These are phyloP conservation scores for Lithospermum erythrorhizon DNA, from an alignment of 257 asterid genomes.

Conservation along the genomic window DNA sequence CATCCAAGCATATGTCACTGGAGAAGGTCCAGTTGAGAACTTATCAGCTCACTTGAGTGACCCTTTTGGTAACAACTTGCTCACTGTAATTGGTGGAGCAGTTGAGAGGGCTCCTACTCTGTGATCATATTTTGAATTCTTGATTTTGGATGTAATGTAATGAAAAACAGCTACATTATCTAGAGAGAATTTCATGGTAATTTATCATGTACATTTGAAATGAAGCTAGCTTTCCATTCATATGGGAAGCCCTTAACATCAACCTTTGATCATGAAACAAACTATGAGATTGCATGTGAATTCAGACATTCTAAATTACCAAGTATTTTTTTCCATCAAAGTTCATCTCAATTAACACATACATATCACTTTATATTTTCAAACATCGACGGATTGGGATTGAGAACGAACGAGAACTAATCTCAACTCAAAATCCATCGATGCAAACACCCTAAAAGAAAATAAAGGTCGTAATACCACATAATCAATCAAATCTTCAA, in stretches of 20 bases:
- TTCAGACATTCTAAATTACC: too few species aligned
- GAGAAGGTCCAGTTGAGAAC: slow-evolving; percentile 91
- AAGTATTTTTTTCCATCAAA: neutral
- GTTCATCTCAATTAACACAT: neutral
- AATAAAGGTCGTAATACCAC: too few species aligned
- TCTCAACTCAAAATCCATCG: too few species aligned
- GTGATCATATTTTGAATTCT: slow-evolving; percentile 14
- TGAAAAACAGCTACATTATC: neutral
- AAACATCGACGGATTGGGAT: too few species aligned
- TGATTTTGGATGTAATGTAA: slow-evolving; percentile 1
- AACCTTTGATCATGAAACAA: neutral
- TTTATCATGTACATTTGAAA: neutral
- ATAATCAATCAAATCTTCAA: too few species aligned
- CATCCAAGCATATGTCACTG: slow-evolving; percentile 91
- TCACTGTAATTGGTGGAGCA: slow-evolving; percentile 70
- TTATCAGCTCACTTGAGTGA: slow-evolving; percentile 87
- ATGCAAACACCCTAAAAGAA: too few species aligned
- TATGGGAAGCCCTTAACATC: neutral
- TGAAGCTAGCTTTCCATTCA: neutral
- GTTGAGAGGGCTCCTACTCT: slow-evolving; percentile 78
- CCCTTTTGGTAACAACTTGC: slow-evolving; percentile 95
- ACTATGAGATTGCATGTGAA: too few species aligned
- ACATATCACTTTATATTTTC: too few species aligned
- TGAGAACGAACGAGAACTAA: too few species aligned
- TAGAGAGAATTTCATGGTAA: neutral